phyloP scores from a whole-genome alignment of 2,329 filamentous ascomycete species.

The Talaromyces sp. region DNA sequence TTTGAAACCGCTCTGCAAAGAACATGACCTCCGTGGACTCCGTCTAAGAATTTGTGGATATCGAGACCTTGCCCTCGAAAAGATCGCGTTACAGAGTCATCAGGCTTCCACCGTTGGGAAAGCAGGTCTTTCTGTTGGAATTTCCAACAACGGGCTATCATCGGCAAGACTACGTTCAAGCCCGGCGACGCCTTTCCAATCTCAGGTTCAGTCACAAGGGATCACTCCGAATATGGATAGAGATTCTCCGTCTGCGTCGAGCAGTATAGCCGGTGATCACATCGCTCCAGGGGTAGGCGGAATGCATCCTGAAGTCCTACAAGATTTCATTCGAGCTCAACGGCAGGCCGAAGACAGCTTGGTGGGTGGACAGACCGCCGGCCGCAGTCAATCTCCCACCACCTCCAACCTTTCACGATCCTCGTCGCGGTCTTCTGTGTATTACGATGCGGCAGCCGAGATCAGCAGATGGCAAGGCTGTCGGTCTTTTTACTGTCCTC shows the following conservation, averaged over 20 bases:
- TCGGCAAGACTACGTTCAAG: slow-evolving; percentile 1
- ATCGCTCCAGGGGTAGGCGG: slow-evolving; percentile 23
- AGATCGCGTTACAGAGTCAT: slow-evolving; percentile 33
- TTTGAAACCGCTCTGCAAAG: slow-evolving; percentile 54
- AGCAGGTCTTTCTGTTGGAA: not conserved
- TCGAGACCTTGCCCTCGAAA: slow-evolving; percentile 51
- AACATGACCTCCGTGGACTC: slow-evolving; percentile 55
- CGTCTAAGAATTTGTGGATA: slow-evolving; percentile 56
- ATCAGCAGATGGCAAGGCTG: slow-evolving; percentile 43
- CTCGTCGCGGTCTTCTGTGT: slow-evolving; percentile 35
- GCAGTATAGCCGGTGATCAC: slow-evolving; percentile 32
- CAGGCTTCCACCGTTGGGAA: slow-evolving; percentile 5
- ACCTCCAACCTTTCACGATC: slow-evolving; percentile 37
- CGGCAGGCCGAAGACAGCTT: slow-evolving; percentile 14
- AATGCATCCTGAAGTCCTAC: slow-evolving; percentile 17
- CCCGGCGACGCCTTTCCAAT: not conserved
- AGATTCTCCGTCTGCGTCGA: slow-evolving; percentile 23
- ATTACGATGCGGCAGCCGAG: slow-evolving; percentile 34
- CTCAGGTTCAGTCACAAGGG: slow-evolving; percentile 8
- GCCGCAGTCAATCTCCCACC: slow-evolving; percentile 35
- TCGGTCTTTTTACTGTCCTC: slow-evolving; percentile 45
- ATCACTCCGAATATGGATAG: slow-evolving; percentile 18
- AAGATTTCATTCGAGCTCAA: slow-evolving; percentile 15
- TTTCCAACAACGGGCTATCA: slow-evolving; percentile 2
- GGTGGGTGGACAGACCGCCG: slow-evolving; percentile 25